Percentiles rank a stretch among this genome's conserved stretches.
Conservation (phyloP, 768 basidiomycete genomes). For the Pleurotus salmoneostramineus region DNA sequence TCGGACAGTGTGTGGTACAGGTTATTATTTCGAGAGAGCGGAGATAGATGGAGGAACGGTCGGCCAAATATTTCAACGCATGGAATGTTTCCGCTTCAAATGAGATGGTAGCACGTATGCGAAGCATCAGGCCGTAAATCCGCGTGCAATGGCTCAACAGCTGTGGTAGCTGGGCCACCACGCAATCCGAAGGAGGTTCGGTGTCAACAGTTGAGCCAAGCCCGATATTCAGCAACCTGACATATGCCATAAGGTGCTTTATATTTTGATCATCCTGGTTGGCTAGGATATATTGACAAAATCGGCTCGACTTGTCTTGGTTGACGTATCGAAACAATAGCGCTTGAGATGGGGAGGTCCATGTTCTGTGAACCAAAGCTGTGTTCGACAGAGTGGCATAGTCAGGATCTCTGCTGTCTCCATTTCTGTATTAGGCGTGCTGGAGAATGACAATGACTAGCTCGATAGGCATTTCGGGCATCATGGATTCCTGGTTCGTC, state of each 20-base stretch:
- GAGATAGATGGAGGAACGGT: background rate
- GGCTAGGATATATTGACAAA: slow-evolving; percentile 9
- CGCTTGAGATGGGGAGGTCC: slow-evolving; percentile 22
- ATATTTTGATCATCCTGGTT: background rate
- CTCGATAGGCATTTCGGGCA: slow-evolving; percentile 8
- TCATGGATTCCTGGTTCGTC: slow-evolving; percentile 6
- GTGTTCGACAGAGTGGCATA: slow-evolving; percentile 12
- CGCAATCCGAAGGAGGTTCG: background rate
- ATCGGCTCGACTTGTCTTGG: background rate
- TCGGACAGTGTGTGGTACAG: slow-evolving; percentile 35
- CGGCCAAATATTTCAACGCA: background rate
- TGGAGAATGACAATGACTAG: slow-evolving; percentile 10
- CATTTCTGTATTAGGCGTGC: slow-evolving; percentile 12
- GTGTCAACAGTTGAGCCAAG: background rate
- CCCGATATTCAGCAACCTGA: slow-evolving; percentile 2
- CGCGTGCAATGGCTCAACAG: slow-evolving; percentile 6
- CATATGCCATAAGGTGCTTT: background rate
- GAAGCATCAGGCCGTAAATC: slow-evolving; percentile 2
- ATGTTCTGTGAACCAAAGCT: slow-evolving; percentile 21
- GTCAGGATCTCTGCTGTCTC: slow-evolving; percentile 10
- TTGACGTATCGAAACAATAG: slow-evolving; percentile 21
- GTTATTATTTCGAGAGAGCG: slow-evolving; percentile 13
- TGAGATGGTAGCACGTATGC: background rate
- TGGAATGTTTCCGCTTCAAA: background rate
- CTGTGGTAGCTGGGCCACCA: background rate